Evolutionary conservation across 345 rosid genomes (phyloP).

Genomic region (Populus alba): DNA sequence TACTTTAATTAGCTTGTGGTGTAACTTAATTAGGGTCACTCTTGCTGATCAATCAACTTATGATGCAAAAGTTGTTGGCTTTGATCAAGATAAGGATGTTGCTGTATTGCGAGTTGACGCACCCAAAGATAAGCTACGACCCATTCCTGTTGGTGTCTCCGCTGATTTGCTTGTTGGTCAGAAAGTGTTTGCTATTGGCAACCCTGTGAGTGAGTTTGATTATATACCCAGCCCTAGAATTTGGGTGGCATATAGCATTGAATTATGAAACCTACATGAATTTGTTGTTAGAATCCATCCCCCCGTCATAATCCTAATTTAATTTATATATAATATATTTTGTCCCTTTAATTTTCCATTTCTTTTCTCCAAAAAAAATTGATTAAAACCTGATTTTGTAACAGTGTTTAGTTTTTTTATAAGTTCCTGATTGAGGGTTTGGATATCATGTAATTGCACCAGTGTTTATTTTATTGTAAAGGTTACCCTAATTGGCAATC

Average conservation of each 20-base stretch:
- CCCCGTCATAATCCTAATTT: too few relatives aligned
- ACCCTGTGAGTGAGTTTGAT: constrained; percentile 63
- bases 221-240: too few relatives aligned
- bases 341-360: too few relatives aligned
- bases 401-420: too few relatives aligned
- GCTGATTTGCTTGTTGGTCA: constrained; percentile 96
- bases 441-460: not conserved
- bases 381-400: too few relatives aligned
- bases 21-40: constrained; percentile 59
- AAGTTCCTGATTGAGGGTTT: not conserved
- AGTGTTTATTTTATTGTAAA: not conserved
- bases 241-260: not conserved
- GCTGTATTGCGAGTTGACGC: constrained; percentile 76
- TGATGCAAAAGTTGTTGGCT: constrained; percentile 92
- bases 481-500: not conserved
- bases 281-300: not conserved
- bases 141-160: constrained; percentile 85
- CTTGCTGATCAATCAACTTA: constrained; percentile 80
- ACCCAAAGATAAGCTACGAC: constrained; percentile 70
- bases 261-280: not conserved
- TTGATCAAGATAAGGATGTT: constrained; percentile 96
- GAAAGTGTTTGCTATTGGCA: constrained; percentile 95
- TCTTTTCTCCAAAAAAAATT: too few relatives aligned
- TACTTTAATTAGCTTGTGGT: constrained; percentile 1
- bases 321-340: too few relatives aligned